Conservation (phyloP, 768 basidiomycete species). For the Pisolithus albus region DNA sequence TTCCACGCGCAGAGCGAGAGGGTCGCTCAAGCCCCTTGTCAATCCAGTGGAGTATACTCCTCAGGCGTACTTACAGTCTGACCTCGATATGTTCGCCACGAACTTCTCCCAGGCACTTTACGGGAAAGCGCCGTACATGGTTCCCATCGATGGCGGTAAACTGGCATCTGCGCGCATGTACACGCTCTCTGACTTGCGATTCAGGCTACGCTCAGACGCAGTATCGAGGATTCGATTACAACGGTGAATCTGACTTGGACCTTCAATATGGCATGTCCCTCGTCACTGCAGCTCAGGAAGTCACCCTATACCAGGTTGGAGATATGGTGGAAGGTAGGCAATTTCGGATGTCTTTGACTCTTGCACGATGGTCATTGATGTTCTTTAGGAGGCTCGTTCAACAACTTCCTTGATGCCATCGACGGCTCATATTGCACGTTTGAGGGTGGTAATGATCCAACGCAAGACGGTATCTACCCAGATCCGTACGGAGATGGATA, state of each 20-base stretch:
- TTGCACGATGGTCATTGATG: neutral
- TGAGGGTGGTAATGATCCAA: conserved; percentile 30
- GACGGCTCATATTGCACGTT: conserved; percentile 31
- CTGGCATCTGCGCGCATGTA: neutral
- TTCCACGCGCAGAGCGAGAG: no score
- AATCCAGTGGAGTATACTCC: no score
- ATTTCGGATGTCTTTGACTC: neutral
- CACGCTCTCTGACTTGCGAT: conserved; percentile 2
- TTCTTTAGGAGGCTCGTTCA: conserved; percentile 22
- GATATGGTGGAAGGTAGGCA: conserved; percentile 19
- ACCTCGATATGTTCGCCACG: conserved; percentile 29
- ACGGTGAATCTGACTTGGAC: conserved; percentile 29
- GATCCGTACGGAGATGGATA: conserved; percentile 6
- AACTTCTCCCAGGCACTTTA: conserved; percentile 6
- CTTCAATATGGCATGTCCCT: conserved; percentile 27
- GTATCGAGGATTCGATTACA: conserved; percentile 8
- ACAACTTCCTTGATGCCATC: conserved; percentile 32
- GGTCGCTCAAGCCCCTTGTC: no score
- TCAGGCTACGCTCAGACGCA: conserved; percentile 23
- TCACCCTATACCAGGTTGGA: conserved; percentile 31
- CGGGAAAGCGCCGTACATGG: conserved; percentile 22
- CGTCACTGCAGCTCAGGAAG: conserved; percentile 21
- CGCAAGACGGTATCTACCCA: conserved; percentile 22
- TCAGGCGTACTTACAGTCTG: conserved; percentile 17
- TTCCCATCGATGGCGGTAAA: conserved; percentile 33